Evolutionary conservation across 345 rosid genomes (phyloP).

Genomic region (Syzygium aromaticum): DNA sequence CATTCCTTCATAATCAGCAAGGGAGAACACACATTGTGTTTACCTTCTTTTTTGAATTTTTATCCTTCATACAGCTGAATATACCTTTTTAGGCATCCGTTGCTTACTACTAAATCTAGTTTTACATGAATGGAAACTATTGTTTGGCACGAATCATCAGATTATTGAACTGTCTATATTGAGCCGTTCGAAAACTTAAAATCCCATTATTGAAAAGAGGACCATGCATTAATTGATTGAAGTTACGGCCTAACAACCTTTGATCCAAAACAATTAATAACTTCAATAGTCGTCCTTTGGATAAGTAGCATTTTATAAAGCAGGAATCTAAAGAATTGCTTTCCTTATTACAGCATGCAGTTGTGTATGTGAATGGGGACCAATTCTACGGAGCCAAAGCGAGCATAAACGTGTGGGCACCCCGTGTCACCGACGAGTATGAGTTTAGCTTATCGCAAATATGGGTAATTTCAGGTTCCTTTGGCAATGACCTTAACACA

Average conservation of each 20-base stretch:
- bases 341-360: conserved; percentile 66
- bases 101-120: neutral
- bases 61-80: neutral
- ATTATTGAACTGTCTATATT: neutral
- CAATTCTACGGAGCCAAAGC: conserved; percentile 95
- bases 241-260: neutral
- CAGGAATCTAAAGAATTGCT: neutral
- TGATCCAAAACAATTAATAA: neutral
- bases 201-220: neutral
- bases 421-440: conserved; percentile 55
- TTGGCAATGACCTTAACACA: conserved; percentile 87
- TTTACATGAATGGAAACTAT: neutral
- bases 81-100: neutral
- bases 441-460: conserved; percentile 94
- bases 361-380: conserved; percentile 79
- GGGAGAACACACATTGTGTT: neutral
- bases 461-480: conserved; percentile 96
- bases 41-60: neutral
- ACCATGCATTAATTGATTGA: neutral
- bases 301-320: neutral
- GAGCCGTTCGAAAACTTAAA: neutral
- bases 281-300: neutral
- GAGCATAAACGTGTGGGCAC: conserved; percentile 89
- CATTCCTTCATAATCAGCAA: neutral
- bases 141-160: neutral